Base-by-base conservation (phyloP, 345 rosid genomes). In the Salix purpurea region DNA sequence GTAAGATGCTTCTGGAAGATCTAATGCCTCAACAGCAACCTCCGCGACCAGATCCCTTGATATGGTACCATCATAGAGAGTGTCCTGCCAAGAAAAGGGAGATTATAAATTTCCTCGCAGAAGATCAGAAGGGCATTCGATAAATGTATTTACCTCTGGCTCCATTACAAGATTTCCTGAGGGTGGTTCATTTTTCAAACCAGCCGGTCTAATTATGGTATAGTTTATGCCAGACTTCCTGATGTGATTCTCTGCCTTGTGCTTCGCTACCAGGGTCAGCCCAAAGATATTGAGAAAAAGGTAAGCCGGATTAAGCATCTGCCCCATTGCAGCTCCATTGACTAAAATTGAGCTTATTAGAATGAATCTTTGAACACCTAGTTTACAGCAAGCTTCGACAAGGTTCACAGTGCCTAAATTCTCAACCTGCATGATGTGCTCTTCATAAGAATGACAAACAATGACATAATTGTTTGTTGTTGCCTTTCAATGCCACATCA, bases 261-360 rank as follows among this genome's bases (percentile, higher is more conserved):
- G 99, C 91, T 94, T 94, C 2, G 98, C 97, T 30, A 92, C 61
- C 56, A 94, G 86, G 85, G 92, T 91, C 61, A 94, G 87, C 61
- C 99, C 97, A 52, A 91, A 89, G 69, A 94, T 83, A 71, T 92
- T 94, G 72, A 94, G 93, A 73, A 91, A 92, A 74, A 94, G 77
- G 84, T 91, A 92, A 76, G 97, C 97, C 0, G 97, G 97, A 88
- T 94, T 94, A 2, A 92, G 75, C 62, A 92, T 78, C 84, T 94
- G 98, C 48, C 98, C 98, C 96, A 92, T 91, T 73, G 97, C 94
- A 48, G 98, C 98, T 81, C 97, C 95, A 61, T 94, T 92, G 61
- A 94, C 98, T 80, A 94, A 83, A 75, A 94, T 90, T 39, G 97
- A 94, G 87, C 96, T 92, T 54, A 91, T 73, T 39, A 92, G 94